Evolutionary conservation across 176 grass and related monocot genomes (phyloP).

Genomic region (Triticum monococcum): DNA sequence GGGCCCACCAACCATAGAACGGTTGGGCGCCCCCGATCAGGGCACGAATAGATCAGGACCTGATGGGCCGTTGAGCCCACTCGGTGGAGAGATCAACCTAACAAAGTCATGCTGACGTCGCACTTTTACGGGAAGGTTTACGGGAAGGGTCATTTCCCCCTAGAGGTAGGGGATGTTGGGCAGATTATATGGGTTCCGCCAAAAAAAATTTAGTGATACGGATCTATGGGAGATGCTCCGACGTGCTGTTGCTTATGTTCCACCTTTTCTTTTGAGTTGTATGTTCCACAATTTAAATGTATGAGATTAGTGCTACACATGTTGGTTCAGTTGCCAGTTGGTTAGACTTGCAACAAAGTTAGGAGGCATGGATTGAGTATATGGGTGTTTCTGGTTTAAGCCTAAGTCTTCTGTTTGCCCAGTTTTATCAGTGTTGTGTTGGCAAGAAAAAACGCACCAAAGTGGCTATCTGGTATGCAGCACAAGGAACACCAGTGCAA

Average conservation of each 20-base stretch:
- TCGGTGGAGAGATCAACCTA: too few relatives aligned
- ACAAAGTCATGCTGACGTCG: too few relatives aligned
- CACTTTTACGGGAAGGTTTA: too few relatives aligned
- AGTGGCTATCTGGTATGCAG: not conserved
- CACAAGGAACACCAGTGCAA: not conserved
- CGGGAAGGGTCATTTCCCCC: too few relatives aligned
- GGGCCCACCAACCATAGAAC: too few relatives aligned
- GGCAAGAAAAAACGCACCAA: not conserved
- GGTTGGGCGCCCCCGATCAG: too few relatives aligned
- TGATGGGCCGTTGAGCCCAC: too few relatives aligned
- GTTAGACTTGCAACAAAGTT: not conserved
- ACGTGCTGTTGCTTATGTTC: not conserved
- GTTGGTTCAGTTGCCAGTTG: not conserved
- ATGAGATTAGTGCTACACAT: not conserved
- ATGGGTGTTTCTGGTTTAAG: not conserved
- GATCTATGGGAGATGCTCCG: too few relatives aligned
- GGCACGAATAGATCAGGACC: too few relatives aligned
- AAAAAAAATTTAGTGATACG: too few relatives aligned
- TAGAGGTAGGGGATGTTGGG: too few relatives aligned
- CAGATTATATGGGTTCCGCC: too few relatives aligned
- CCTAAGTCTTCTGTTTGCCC: not conserved
- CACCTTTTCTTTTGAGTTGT: not conserved
- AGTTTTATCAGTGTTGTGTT: not conserved
- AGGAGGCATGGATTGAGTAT: not conserved
- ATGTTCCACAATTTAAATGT: not conserved